phyloP scores from a whole-genome alignment of 345 rosid genomes.

The Eucalyptus grandis region DNA sequence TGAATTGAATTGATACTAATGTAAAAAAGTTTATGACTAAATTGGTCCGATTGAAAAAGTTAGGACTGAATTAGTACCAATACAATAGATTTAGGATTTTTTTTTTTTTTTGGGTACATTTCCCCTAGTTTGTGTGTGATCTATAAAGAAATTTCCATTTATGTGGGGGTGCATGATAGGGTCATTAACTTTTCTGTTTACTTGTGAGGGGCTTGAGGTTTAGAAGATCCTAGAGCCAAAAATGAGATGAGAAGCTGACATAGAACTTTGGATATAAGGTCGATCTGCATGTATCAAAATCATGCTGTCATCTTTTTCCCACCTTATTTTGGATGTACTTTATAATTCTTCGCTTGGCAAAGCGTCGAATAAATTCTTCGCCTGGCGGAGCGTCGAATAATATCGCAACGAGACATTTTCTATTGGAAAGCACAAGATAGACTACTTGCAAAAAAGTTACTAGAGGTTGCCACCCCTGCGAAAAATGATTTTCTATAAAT shows the following conservation, averaged over 20 bases:
- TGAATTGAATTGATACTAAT: too few species aligned
- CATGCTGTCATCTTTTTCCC: background rate
- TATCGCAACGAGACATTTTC: background rate
- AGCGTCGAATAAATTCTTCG: background rate
- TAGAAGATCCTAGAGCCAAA: background rate
- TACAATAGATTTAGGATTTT: too few species aligned
- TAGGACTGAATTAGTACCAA: too few species aligned
- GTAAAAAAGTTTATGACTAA: too few species aligned
- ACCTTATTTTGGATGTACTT: background rate
- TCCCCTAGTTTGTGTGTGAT: background rate
- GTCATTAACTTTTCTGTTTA: background rate
- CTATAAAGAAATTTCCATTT: too few species aligned
- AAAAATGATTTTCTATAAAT: too few species aligned
- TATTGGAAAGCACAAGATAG: background rate
- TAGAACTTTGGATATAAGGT: background rate
- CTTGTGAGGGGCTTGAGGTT: background rate
- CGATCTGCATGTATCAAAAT: background rate
- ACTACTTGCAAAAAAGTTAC: background rate
- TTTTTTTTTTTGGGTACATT: too few species aligned
- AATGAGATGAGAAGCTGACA: background rate
- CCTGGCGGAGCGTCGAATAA: background rate
- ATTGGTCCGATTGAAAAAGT: too few species aligned
- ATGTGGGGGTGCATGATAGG: background rate
- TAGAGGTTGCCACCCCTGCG: accelerated
- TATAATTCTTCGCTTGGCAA: background rate